Evolutionary conservation across 352 stramenopile species (phyloP).

Genomic region (Halophytophthora batemanensis): DNA sequence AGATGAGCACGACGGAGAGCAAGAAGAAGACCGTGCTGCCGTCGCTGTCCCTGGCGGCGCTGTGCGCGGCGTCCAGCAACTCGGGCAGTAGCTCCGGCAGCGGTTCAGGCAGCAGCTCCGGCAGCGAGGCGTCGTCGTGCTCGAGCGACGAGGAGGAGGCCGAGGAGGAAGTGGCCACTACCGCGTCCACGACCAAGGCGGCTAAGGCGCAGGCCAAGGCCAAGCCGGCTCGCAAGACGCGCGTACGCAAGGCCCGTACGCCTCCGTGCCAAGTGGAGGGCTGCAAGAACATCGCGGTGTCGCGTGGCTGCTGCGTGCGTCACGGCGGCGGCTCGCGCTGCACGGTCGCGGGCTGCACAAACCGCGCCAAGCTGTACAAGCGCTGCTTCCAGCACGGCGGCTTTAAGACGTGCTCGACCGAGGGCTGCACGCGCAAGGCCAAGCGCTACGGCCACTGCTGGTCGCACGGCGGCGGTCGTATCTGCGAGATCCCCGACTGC

Average conservation of each 20-base stretch:
- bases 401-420: conserved; percentile 60
- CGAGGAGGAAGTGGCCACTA: neutral
- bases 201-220: neutral
- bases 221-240: conserved; percentile 1
- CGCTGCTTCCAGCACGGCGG: conserved; percentile 64
- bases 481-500: conserved; percentile 52
- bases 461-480: conserved; percentile 61
- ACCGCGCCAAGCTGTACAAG: conserved; percentile 63
- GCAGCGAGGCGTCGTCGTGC: conserved; percentile 6
- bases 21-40: conserved; percentile 11
- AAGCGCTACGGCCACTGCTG: conserved; percentile 72
- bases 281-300: conserved; percentile 55
- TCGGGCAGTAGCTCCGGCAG: neutral
- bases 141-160: conserved; percentile 11
- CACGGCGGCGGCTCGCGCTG: conserved; percentile 51
- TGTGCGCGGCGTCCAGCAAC: conserved; percentile 20
- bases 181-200: conserved; percentile 5
- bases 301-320: conserved; percentile 44
- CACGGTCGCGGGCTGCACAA: conserved; percentile 39
- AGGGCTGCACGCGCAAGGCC: conserved; percentile 54
- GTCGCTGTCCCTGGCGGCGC: conserved; percentile 14
- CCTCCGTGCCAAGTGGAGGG: conserved; percentile 55
- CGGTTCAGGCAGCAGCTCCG: conserved; percentile 11
- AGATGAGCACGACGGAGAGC: conserved; percentile 6
- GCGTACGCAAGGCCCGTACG: conserved; percentile 34